Conservation (phyloP, 495 filamentous ascomycete species). For the Neurospora intermedia region DNA sequence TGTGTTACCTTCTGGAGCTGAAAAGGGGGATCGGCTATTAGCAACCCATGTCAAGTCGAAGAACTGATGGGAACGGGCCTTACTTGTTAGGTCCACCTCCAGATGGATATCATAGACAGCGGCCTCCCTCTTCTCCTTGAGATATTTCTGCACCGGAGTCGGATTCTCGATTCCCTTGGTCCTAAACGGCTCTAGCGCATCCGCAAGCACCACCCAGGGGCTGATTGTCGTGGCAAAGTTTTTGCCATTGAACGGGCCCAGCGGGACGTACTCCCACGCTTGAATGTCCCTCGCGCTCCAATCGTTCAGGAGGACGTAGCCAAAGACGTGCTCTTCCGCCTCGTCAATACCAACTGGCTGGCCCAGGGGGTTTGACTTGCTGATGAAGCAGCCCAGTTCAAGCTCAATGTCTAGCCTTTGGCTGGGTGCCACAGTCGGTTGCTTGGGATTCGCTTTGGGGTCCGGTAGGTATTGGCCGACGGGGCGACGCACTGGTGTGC, state of each 20-base stretch:
- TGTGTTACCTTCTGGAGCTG: slow-evolving; percentile 49
- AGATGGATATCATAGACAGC: slow-evolving; percentile 67
- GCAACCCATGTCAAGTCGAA: neutral
- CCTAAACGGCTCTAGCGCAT: slow-evolving; percentile 65
- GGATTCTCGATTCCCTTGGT: slow-evolving; percentile 50
- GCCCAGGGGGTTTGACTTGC: slow-evolving; percentile 55
- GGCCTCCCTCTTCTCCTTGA: slow-evolving; percentile 52
- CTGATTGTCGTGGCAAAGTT: slow-evolving; percentile 88
- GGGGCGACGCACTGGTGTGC: slow-evolving; percentile 64
- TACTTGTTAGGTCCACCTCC: slow-evolving; percentile 60
- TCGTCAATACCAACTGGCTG: slow-evolving; percentile 45
- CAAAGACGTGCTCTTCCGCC: slow-evolving; percentile 73
- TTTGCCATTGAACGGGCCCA: slow-evolving; percentile 85
- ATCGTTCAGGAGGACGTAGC: slow-evolving; percentile 84
- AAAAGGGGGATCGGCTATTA: slow-evolving; percentile 3
- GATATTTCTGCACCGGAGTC: slow-evolving; percentile 54
- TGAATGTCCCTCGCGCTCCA: slow-evolving; percentile 92
- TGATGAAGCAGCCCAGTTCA: slow-evolving; percentile 77
- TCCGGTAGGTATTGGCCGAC: slow-evolving; percentile 71
- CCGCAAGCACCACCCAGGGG: slow-evolving; percentile 78
- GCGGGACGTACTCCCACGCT: slow-evolving; percentile 77
- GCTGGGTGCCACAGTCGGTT: slow-evolving; percentile 52
- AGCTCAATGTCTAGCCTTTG: slow-evolving; percentile 75
- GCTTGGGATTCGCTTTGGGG: slow-evolving; percentile 44
- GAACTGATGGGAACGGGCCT: slow-evolving; percentile 10